These are phyloP conservation scores for Calocybe gangraenosa DNA, from an alignment of 768 basidiomycete species.

Conservation along the genomic window DNA sequence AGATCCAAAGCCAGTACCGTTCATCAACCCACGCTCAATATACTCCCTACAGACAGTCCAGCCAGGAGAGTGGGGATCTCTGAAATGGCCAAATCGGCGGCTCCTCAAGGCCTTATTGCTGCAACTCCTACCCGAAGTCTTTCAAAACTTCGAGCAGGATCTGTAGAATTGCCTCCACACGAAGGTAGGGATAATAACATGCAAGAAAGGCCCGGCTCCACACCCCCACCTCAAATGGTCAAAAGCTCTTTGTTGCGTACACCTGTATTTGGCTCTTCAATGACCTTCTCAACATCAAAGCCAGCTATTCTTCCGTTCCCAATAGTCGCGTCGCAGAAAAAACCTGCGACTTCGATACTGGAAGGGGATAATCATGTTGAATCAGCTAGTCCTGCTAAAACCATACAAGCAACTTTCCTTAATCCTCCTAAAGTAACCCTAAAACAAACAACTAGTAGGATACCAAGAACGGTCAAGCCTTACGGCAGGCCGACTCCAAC, in stretches of 20 bases:
- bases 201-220: constrained; percentile 7
- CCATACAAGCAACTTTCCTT: constrained; percentile 17
- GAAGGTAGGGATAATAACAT: constrained; percentile 13
- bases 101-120: constrained; percentile 24
- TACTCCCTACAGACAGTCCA: constrained; percentile 34
- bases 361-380: constrained; percentile 22
- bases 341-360: constrained; percentile 20
- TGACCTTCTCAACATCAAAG: constrained; percentile 4
- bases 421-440: constrained; percentile 40
- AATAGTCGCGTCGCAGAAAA: constrained; percentile 19
- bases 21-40: constrained; percentile 24
- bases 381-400: constrained; percentile 15
- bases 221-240: constrained; percentile 13
- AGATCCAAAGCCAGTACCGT: constrained; percentile 7
- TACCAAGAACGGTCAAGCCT: constrained; percentile 61
- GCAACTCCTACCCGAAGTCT: constrained; percentile 22
- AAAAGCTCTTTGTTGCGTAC: constrained; percentile 2
- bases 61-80: constrained; percentile 32
- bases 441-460: constrained; percentile 52
- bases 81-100: constrained; percentile 30
- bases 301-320: constrained; percentile 31
- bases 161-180: constrained; percentile 20
- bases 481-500: constrained; percentile 39
- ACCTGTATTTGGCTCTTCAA: constrained; percentile 1
- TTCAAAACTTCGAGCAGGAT: constrained; percentile 26